These are phyloP conservation scores for Rehmannia glutinosa DNA, from an alignment of 257 asterid genomes.

Conservation along the genomic window DNA sequence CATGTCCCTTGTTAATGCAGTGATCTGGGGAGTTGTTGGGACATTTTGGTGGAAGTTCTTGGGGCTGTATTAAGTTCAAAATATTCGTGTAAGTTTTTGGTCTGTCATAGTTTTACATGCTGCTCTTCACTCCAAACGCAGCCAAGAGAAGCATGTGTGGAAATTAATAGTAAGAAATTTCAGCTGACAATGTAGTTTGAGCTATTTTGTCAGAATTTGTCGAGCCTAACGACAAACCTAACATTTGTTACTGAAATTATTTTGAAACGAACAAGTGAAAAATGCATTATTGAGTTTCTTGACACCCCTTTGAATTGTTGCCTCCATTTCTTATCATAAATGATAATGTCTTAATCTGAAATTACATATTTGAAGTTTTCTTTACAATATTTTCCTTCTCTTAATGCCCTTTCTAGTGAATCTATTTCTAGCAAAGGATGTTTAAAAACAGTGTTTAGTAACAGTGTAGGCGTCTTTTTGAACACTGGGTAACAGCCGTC, in stretches of 20 bases:
- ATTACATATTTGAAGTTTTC: no score
- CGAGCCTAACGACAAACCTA: background rate
- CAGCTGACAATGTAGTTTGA: constrained; percentile 28
- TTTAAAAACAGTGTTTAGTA: no score
- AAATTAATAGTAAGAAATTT: background rate
- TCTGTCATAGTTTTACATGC: constrained; percentile 7
- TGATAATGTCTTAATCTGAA: no score
- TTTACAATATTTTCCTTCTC: no score
- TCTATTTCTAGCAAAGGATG: no score
- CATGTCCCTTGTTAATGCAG: constrained; percentile 76
- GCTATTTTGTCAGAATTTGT: constrained; percentile 17
- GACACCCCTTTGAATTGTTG: background rate
- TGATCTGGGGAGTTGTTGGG: constrained; percentile 75
- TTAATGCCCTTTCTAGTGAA: no score
- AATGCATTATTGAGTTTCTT: constrained; percentile 17
- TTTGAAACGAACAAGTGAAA: constrained; percentile 21
- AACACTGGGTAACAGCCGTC: no score
- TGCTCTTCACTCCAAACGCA: no score
- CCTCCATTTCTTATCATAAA: no score
- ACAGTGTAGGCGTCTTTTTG: no score
- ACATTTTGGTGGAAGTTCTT: constrained; percentile 93
- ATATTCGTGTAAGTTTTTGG: constrained; percentile 27
- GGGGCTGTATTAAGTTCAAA: constrained; percentile 54
- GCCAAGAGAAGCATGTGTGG: constrained; percentile 11
- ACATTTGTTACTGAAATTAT: background rate